Conservation (phyloP, 1,139 yeast genomes). For the Meyerozyma sp. region DNA sequence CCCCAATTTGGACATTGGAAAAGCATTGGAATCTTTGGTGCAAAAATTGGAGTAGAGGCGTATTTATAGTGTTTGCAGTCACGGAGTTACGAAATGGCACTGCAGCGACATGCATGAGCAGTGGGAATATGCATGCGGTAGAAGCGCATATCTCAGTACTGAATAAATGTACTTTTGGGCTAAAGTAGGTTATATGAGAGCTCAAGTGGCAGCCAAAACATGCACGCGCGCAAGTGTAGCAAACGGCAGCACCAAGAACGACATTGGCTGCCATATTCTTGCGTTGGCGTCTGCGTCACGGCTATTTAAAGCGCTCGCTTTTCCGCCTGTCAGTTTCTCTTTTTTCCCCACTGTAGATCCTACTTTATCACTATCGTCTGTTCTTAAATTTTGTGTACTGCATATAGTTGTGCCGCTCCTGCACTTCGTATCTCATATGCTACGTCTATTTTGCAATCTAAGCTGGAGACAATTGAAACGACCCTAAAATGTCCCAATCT, state of each 20-base stretch:
- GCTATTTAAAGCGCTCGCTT: background rate
- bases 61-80: background rate
- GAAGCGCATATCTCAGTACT: background rate
- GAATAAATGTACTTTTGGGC: background rate
- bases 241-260: no score
- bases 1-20: conserved; percentile 80
- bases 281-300: background rate
- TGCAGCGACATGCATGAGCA: background rate
- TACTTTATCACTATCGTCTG: no score
- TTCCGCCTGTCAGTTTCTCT: no score
- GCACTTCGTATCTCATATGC: background rate
- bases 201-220: background rate
- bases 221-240: background rate
- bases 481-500: background rate
- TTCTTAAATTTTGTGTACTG: no score
- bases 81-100: background rate
- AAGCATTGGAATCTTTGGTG: conserved; percentile 39
- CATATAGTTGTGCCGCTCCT: background rate
- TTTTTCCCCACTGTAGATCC: no score
- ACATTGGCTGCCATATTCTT: no score
- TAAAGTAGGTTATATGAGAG: background rate
- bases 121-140: background rate
- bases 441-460: background rate
- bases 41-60: conserved; percentile 34
- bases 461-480: background rate